Conservation (phyloP, 306 rosid species). For the Gleditsia sinensis region DNA sequence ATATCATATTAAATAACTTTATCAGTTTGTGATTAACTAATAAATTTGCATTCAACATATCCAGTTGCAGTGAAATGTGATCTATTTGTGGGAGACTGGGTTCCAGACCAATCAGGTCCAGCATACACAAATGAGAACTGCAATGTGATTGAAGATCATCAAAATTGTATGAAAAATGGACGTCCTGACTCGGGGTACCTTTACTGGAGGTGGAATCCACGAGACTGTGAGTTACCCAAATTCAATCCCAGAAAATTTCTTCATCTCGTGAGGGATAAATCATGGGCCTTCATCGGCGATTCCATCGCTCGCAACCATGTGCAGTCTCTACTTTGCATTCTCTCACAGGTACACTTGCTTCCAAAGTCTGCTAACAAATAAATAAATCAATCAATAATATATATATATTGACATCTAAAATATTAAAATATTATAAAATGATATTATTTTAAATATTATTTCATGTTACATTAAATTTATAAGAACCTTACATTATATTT, state of each 20-base stretch:
- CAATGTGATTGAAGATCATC: slow-evolving; percentile 63
- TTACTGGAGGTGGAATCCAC: slow-evolving; percentile 83
- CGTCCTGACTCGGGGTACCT: slow-evolving; percentile 76
- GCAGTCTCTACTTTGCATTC: slow-evolving; percentile 81
- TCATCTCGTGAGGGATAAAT: slow-evolving; percentile 62
- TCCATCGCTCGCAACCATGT: slow-evolving; percentile 91
- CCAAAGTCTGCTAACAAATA: too few species aligned
- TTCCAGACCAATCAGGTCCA: slow-evolving; percentile 60
- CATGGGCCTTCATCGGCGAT: slow-evolving; percentile 82
- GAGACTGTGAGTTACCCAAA: slow-evolving; percentile 63
- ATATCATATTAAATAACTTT: too few species aligned
- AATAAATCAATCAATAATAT: too few species aligned
- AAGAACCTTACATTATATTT: too few species aligned
- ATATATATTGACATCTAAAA: too few species aligned
- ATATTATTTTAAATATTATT: too few species aligned
- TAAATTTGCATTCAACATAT: neutral
- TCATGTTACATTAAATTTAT: too few species aligned
- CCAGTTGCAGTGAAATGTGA: slow-evolving; percentile 57
- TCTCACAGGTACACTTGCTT: slow-evolving; percentile 61
- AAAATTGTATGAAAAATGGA: slow-evolving; percentile 80
- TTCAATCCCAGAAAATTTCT: slow-evolving; percentile 67
- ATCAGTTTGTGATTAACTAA: neutral
- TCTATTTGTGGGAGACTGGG: slow-evolving; percentile 75
- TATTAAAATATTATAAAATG: too few species aligned
- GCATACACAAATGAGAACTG: slow-evolving; percentile 71